Base-by-base conservation (phyloP, 2,329 filamentous ascomycete species). In the Colletotrichum sansevieriae region DNA sequence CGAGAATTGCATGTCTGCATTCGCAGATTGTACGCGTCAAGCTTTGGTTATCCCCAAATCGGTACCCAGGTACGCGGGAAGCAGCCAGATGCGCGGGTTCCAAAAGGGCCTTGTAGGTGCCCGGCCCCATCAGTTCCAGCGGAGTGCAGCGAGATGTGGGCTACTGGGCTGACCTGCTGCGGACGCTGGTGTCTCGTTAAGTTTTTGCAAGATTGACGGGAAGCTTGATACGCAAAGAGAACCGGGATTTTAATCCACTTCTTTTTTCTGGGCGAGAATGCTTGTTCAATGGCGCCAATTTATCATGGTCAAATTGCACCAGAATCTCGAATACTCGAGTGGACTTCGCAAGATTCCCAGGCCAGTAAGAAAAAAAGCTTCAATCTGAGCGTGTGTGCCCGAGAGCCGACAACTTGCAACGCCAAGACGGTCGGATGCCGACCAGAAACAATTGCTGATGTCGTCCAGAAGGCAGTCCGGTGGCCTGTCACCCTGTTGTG, bases 381-480 rank as follows among this genome's bases (percentile, higher is more conserved):
- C 62, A 68, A 29, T 46, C 37, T 39, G 37, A 39, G 37, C 37
- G 37, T 15, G 12, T 46, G 52, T 57, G 46, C n/a, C 46, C 35
- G 61, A 52, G 41, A 20, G 18, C 25, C 46, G 29, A 54, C 55
- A 39, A 22, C 33, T 13, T 22, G 37, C 55, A 56, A 56, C 49
- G 65, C 65, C 65, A 68, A 68, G 65, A 51, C 55, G 62, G 62
- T 47, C 44, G 25, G 35, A 51, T 20, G 43, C 62, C 43, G 33
- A 35, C 43, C 52, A 60, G 41, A 56, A 56, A 65, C 62, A 33
- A 51, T n/a, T 51, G 41, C 47, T 60, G 35, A 20, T 61, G 66
- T 60, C 49, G 10, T 54, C 49, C 51, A 54, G 33, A 66, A 61
- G 47, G 25, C 52, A 55, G 56, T 60, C 35, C 33, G 52, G 54